phyloP scores from a whole-genome alignment of 495 filamentous ascomycete genomes.

The Podospora didyma region DNA sequence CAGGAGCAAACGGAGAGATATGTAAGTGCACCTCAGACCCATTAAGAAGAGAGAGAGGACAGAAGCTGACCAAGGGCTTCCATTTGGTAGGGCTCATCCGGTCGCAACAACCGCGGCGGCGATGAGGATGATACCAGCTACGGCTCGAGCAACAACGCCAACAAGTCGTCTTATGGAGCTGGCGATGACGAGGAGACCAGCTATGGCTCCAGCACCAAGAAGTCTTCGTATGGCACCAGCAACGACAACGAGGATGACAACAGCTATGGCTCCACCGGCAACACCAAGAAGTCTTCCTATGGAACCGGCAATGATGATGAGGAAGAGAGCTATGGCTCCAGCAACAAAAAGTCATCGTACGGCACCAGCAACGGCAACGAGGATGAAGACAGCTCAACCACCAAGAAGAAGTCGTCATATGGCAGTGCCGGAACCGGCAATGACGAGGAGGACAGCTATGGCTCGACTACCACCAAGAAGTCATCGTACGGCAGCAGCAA shows the following conservation, averaged over 20 bases:
- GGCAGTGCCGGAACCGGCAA: background rate
- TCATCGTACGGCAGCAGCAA: background rate
- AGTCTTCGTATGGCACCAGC: background rate
- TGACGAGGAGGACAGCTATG: slow-evolving; percentile 11
- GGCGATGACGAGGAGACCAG: background rate
- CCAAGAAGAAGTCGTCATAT: background rate
- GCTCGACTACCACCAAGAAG: background rate
- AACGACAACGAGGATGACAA: slow-evolving; percentile 3
- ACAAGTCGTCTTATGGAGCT: slow-evolving; percentile 14
- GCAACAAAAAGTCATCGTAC: background rate
- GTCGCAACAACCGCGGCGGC: slow-evolving; percentile 15
- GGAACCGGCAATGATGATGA: background rate
- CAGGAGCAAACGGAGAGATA: slow-evolving; percentile 12
- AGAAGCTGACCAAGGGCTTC: background rate
- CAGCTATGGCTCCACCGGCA: background rate
- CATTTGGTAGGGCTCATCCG: background rate
- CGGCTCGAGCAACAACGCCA: slow-evolving; percentile 19
- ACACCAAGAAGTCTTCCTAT: background rate
- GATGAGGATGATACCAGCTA: slow-evolving; percentile 12
- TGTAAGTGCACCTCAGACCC: background rate
- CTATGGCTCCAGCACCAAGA: background rate
- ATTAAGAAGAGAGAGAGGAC: background rate
- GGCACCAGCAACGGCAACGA: background rate
- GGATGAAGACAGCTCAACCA: background rate
- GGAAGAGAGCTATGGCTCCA: slow-evolving; percentile 14